These are phyloP conservation scores for Cucumis cinereus DNA, from an alignment of 306 rosid species.

Conservation along the genomic window DNA sequence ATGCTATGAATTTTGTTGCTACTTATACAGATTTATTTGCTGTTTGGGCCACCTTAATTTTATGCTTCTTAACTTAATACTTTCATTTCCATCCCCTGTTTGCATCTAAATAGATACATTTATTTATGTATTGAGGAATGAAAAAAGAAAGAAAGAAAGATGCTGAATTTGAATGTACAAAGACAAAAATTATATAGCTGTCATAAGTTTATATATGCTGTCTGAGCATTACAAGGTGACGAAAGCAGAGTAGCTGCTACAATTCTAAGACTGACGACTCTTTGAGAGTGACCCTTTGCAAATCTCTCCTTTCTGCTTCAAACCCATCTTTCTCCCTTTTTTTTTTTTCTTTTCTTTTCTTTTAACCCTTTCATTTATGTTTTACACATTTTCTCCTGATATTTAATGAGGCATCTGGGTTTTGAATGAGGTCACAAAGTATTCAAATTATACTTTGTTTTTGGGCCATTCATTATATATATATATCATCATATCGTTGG, in stretches of 20 bases:
- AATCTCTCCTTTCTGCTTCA: conserved; percentile 10
- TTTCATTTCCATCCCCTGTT: background rate
- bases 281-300: conserved; percentile 24
- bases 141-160: background rate
- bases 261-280: conserved; percentile 20
- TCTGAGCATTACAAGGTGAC: conserved; percentile 14
- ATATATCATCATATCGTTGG: too few species aligned
- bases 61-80: background rate
- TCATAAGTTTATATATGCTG: conserved; percentile 12
- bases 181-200: conserved; percentile 33
- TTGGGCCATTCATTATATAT: background rate
- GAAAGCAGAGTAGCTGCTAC: conserved; percentile 14
- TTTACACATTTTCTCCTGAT: background rate
- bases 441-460: background rate
- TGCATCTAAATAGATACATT: background rate
- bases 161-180: conserved; percentile 9
- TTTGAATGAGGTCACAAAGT: background rate
- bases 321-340: background rate
- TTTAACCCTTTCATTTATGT: background rate
- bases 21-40: background rate
- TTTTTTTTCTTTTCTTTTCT: background rate
- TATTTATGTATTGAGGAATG: background rate
- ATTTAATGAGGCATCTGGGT: background rate
- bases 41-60: background rate
- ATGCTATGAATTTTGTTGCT: conserved; percentile 14